Evolutionary conservation across 23 red algal species (phyloP), one percentile per base, ranked within the genome.

Genomic region (Chondrus crispus): DNA sequence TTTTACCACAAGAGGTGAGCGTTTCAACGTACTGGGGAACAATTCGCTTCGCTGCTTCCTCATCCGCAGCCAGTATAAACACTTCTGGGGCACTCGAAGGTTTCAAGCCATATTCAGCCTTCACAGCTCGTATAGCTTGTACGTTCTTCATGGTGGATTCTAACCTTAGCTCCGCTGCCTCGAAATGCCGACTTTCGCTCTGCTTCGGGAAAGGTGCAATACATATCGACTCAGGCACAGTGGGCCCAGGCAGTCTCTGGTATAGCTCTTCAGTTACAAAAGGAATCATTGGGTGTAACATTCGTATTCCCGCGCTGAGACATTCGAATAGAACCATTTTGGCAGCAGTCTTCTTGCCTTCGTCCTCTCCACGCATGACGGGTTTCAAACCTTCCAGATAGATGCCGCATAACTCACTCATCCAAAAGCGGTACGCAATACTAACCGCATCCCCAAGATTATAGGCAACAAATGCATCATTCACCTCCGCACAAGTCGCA

Each of bases 231-330:
- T 86, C 69, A 5, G 89, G 82, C 53, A 46, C 40, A 35, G 80
- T 88, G 2, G 80, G 74, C 10, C 92, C 92, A 44, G 92, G 97
- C 40, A 99, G 89, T 26, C 97, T 82, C 49, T 99, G 97, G 87
- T 93, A 99, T 68, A 99, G 80, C 51, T 99, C 97, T 83, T 99
- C 97, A 8, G 97, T 96, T 42, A 99, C 91, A 58, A 91, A 99
- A 22, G 97, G 97, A 93, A 99, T 99, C 88, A 99, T 96, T 3
- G 97, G 97, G 55, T 99, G 97, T n/a, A 99, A 88, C 79, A 96
- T 85, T 57, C 97, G 80, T 29, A 99, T 58, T 8, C 93, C 97
- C 40, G 82, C 89, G 82, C 93, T 79, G 40, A 99, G 86, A 39
- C 94, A 99, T 51, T 99, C 89, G 74, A 82, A 95, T 68, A 99